Evolutionary conservation across 768 basidiomycete species (phyloP).

Genomic region (Epithele typhae): DNA sequence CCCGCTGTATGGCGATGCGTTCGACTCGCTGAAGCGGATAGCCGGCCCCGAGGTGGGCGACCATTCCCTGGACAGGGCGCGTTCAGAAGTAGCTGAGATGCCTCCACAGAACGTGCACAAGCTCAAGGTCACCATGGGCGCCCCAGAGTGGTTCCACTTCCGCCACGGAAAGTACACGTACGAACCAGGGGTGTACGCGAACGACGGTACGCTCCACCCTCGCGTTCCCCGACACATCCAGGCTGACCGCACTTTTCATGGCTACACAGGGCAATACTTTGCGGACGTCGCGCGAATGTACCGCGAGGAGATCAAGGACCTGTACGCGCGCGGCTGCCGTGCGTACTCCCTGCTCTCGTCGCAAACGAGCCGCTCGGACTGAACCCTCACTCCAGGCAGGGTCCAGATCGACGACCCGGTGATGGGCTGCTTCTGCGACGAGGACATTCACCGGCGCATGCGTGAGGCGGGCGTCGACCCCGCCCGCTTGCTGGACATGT

Average conservation of each 20-base stretch:
- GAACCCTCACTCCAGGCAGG: slow-evolving; percentile 18
- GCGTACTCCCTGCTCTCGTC: neutral
- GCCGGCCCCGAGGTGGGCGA: slow-evolving; percentile 47
- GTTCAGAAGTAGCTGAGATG: neutral
- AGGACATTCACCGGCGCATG: slow-evolving; percentile 48
- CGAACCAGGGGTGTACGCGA: slow-evolving; percentile 50
- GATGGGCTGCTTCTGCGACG: slow-evolving; percentile 59
- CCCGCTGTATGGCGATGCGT: slow-evolving; percentile 58
- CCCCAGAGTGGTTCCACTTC: slow-evolving; percentile 68
- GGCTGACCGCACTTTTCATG: too few species aligned
- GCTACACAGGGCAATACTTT: slow-evolving; percentile 35
- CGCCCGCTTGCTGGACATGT: slow-evolving; percentile 61
- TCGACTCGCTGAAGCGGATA: slow-evolving; percentile 51
- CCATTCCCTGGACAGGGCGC: too few species aligned
- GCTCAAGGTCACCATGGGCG: slow-evolving; percentile 67
- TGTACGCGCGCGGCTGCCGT: slow-evolving; percentile 40
- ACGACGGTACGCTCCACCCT: slow-evolving; percentile 39
- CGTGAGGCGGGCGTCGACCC: slow-evolving; percentile 53
- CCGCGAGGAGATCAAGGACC: slow-evolving; percentile 36
- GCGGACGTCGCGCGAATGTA: slow-evolving; percentile 42
- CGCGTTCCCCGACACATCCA: slow-evolving; percentile 16
- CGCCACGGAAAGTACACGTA: slow-evolving; percentile 61
- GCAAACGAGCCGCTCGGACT: too few species aligned
- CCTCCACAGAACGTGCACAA: slow-evolving; percentile 41
- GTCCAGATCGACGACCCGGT: slow-evolving; percentile 43